Conservation (phyloP, 305 asterid species). For the Fraxinus nigra region DNA sequence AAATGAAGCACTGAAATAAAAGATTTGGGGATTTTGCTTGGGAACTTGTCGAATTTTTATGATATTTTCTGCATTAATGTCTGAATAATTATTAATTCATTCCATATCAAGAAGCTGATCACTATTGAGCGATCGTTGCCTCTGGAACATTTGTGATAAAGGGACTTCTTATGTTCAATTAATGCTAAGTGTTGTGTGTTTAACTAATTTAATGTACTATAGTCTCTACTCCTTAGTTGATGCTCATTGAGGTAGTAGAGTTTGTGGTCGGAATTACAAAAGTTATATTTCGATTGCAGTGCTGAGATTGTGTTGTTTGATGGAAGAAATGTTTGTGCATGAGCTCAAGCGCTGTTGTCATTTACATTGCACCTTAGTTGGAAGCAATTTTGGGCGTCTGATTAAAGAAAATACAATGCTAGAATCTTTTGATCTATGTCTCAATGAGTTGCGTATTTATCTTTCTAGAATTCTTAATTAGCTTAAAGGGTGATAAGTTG, state of each 20-base stretch:
- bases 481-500: background rate
- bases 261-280: constrained; percentile 3
- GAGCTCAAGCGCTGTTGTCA: background rate
- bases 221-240: background rate
- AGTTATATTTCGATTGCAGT: background rate
- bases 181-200: background rate
- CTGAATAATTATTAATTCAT: background rate
- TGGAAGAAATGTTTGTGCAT: background rate
- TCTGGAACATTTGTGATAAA: background rate
- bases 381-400: background rate
- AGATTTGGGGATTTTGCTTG: constrained; percentile 13
- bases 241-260: background rate
- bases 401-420: constrained; percentile 4
- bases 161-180: background rate
- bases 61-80: background rate
- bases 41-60: constrained; percentile 16
- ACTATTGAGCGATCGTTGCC: background rate
- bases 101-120: background rate
- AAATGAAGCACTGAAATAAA: background rate
- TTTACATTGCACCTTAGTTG: background rate
- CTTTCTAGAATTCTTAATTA: background rate
- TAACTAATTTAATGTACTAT: background rate
- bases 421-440: background rate
- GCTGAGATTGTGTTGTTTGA: background rate
- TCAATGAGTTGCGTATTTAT: background rate